These are phyloP conservation scores for Lipomyces sp. DNA, from an alignment of 805 yeast species.

Conservation along the genomic window DNA sequence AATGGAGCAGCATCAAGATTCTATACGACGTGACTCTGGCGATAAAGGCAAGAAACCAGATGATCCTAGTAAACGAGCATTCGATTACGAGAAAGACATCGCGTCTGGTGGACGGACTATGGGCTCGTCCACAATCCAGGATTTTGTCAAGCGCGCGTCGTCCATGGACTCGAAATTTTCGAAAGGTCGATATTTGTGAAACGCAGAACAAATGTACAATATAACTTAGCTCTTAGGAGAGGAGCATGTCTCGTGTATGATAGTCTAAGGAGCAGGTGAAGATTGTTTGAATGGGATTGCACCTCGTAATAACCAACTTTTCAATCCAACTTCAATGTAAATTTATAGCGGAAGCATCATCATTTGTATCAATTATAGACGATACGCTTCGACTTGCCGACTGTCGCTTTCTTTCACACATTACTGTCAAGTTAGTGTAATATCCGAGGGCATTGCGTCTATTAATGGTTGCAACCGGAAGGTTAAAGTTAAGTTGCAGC, in stretches of 20 bases:
- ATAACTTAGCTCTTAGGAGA: not conserved
- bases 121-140: constrained; percentile 23
- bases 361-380: too few relatives aligned
- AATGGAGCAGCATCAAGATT: constrained; percentile 31
- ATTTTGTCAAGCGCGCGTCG: constrained; percentile 30
- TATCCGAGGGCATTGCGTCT: too few relatives aligned
- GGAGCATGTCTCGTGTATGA: not conserved
- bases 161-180: constrained; percentile 35
- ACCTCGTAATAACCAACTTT: not conserved
- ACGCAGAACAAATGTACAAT: not conserved
- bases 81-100: constrained; percentile 38
- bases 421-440: too few relatives aligned
- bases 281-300: not conserved
- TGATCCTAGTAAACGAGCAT: constrained; percentile 35
- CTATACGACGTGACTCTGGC: constrained; percentile 8
- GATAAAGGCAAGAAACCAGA: constrained; percentile 22
- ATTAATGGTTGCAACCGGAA: too few relatives aligned
- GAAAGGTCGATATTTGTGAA: constrained; percentile 26
- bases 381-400: too few relatives aligned
- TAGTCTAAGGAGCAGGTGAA: not conserved
- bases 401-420: too few relatives aligned
- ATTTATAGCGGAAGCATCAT: too few relatives aligned
- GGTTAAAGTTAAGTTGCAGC: too few relatives aligned
- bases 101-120: constrained; percentile 31
- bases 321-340: not conserved